Percentiles rank a stretch among this genome's conserved stretches.
These are phyloP conservation scores for Coemansia sp. DNA, from an alignment of 192 early-diverging fungal genomes.

Conservation along the genomic window DNA sequence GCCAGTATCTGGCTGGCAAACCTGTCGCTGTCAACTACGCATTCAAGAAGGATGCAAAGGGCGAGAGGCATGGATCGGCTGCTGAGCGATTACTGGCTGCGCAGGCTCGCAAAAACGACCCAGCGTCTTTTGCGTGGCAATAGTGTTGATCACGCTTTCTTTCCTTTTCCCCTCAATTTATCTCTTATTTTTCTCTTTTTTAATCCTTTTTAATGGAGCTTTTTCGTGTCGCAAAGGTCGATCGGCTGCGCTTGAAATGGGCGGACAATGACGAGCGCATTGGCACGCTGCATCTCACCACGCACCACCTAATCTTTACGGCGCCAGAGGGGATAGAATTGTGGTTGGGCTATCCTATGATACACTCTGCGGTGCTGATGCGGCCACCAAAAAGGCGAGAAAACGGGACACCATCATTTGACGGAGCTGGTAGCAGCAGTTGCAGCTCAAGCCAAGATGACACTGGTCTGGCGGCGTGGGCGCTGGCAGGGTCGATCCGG, in stretches of 20 bases:
- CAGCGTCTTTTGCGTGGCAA: not conserved
- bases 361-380: conserved; percentile 66
- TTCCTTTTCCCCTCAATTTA: not conserved
- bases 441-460: too few species aligned
- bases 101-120: conserved; percentile 78
- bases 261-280: conserved; percentile 11
- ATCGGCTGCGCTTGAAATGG: conserved; percentile 38
- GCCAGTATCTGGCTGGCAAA: conserved; percentile 93
- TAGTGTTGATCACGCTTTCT: too few species aligned
- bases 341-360: conserved; percentile 79
- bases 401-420: conserved; percentile 26
- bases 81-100: conserved; percentile 89
- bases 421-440: conserved; percentile 25
- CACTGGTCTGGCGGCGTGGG: conserved; percentile 24
- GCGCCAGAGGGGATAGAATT: conserved; percentile 56
- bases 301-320: conserved; percentile 75
- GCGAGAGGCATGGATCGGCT: conserved; percentile 92
- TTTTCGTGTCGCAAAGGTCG: conserved; percentile 27
- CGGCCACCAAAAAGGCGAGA: too few species aligned
- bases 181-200: not conserved
- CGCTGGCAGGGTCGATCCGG: conserved; percentile 36
- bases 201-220: conserved; percentile 26
- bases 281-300: conserved; percentile 68
- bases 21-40: conserved; percentile 88
- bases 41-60: conserved; percentile 98